Percentiles rank a stretch among this genome's conserved stretches.
Conservation (phyloP, 2,329 filamentous ascomycete genomes). For the Fusarium verticillioides region DNA sequence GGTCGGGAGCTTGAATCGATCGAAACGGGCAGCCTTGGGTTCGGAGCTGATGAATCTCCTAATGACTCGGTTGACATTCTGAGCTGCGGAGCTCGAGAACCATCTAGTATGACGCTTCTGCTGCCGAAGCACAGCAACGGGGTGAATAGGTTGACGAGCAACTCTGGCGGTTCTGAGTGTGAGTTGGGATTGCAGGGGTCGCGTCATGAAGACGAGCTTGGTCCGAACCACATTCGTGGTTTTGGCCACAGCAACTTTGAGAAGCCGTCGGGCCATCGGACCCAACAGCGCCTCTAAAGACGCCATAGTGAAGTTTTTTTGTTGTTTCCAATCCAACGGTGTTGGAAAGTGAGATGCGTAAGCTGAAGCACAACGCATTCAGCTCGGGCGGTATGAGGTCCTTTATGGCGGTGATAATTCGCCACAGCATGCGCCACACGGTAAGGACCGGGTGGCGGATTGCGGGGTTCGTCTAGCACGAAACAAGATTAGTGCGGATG, state of each 20-base stretch:
- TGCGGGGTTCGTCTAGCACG: conserved; percentile 39
- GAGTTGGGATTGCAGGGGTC: conserved; percentile 58
- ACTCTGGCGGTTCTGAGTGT: conserved; percentile 54
- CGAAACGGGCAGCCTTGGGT: conserved; percentile 51
- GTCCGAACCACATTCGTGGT: conserved; percentile 63
- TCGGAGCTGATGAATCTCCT: conserved; percentile 64
- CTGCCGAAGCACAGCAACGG: conserved; percentile 63
- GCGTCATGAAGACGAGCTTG: conserved; percentile 59
- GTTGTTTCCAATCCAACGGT: conserved; percentile 31
- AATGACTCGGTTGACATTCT: conserved; percentile 57
- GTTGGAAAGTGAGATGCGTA: conserved; percentile 38
- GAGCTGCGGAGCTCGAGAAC: conserved; percentile 58
- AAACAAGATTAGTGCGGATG: conserved; percentile 38
- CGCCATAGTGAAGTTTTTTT: conserved; percentile 59
- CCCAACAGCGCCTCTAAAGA: conserved; percentile 68
- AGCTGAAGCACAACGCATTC: conserved; percentile 22
- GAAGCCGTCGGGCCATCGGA: conserved; percentile 64
- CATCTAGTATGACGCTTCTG: conserved; percentile 58
- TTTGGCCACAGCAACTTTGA: conserved; percentile 63
- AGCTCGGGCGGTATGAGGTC: conserved; percentile 24
- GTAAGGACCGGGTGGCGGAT: conserved; percentile 29
- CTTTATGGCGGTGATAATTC: conserved; percentile 44
- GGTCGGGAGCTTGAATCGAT: conserved; percentile 61
- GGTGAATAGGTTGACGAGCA: conserved; percentile 64
- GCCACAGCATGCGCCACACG: conserved; percentile 52